These are phyloP conservation scores for Xylaria sp. DNA, from an alignment of 2,329 filamentous ascomycete species.

Conservation along the genomic window DNA sequence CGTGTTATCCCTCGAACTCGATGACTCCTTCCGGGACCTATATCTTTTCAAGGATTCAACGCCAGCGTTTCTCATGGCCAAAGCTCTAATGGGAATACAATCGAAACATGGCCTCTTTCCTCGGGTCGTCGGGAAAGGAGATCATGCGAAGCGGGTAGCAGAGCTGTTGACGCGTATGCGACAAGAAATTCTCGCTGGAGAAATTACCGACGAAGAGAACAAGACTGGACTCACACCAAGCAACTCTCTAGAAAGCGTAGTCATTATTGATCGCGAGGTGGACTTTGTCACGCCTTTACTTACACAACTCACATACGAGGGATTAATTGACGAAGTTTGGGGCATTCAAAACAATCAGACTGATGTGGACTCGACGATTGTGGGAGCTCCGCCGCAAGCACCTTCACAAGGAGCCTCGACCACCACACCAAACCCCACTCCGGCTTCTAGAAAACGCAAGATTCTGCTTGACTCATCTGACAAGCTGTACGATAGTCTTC, in stretches of 20 bases:
- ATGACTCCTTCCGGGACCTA: slow-evolving; percentile 86
- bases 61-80: slow-evolving; percentile 87
- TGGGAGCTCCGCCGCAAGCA: slow-evolving; percentile 76
- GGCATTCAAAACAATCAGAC: slow-evolving; percentile 92
- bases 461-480: slow-evolving; percentile 90
- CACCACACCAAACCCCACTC: slow-evolving; percentile 63
- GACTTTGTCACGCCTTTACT: slow-evolving; percentile 93
- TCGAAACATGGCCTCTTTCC: slow-evolving; percentile 93
- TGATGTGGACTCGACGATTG: slow-evolving; percentile 89
- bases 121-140: slow-evolving; percentile 93
- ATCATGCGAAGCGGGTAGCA: slow-evolving; percentile 88
- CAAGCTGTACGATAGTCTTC: slow-evolving; percentile 85
- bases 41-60: slow-evolving; percentile 93
- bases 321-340: slow-evolving; percentile 92
- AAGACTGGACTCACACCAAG: slow-evolving; percentile 83
- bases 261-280: slow-evolving; percentile 94
- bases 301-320: slow-evolving; percentile 96
- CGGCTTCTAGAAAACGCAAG: slow-evolving; percentile 80
- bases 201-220: slow-evolving; percentile 72
- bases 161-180: slow-evolving; percentile 92
- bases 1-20: slow-evolving; percentile 88
- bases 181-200: slow-evolving; percentile 84
- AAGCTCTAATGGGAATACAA: slow-evolving; percentile 94
- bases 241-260: slow-evolving; percentile 86
- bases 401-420: slow-evolving; percentile 64